Evolutionary conservation across 2,329 filamentous ascomycete genomes (phyloP).

Genomic region (Fusarium caatingaense): DNA sequence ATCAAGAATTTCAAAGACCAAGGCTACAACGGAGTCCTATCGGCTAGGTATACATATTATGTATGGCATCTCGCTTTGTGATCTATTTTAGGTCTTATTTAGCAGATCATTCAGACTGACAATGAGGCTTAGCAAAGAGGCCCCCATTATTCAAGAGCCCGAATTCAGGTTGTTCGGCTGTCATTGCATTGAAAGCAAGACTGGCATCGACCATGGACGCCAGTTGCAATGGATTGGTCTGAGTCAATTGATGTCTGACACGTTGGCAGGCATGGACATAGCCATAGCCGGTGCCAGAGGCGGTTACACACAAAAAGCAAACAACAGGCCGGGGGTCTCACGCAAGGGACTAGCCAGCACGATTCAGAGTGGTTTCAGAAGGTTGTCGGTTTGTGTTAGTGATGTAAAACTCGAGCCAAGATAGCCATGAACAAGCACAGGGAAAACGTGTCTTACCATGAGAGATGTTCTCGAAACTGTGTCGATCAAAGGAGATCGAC

Average conservation of each 20-base stretch:
- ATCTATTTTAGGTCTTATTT: conserved; percentile 17
- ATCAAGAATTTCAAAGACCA: neutral
- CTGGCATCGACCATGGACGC: conserved; percentile 4
- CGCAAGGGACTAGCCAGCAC: conserved; percentile 23
- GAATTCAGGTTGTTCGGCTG: neutral
- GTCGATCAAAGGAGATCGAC: neutral
- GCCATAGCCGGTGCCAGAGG: conserved; percentile 14
- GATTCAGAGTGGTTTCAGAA: conserved; percentile 32
- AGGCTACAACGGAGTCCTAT: neutral
- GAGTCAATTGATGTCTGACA: conserved; percentile 34
- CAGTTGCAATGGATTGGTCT: neutral
- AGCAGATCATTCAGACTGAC: conserved; percentile 1
- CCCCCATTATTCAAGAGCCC: neutral
- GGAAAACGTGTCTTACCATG: neutral
- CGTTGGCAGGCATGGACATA: conserved; percentile 19
- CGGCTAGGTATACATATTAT: neutral
- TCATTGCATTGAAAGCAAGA: conserved; percentile 11
- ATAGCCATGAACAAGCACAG: neutral
- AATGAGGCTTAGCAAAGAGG: neutral
- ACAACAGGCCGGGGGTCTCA: conserved; percentile 1
- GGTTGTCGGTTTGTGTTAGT: conserved; percentile 9
- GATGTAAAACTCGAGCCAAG: conserved; percentile 7
- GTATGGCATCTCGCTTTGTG: neutral
- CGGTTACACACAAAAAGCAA: conserved; percentile 18
- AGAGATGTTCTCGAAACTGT: neutral